Base-by-base conservation (phyloP, 208 protist genomes). In the Phytomonas francai region DNA sequence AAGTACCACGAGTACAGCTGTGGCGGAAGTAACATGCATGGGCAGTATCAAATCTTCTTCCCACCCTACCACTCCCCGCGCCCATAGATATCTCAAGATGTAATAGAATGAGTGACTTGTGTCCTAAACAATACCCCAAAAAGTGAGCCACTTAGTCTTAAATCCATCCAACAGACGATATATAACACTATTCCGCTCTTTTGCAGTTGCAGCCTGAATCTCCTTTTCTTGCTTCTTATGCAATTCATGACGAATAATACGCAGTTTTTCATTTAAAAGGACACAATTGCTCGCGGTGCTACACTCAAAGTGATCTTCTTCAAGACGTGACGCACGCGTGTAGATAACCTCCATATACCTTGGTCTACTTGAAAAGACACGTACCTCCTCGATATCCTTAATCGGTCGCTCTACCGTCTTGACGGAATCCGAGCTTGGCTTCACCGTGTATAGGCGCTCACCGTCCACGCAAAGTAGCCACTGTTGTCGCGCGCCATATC, bases 331-430 rank as follows among this genome's bases (percentile, higher is more conserved):
- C 12, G 77, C 51, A 68, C 78, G 83, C 3, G 63, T 76, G 66
- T 94, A 94, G 16, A 73, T 73, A 64, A 94, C 89, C 68, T 94
- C 89, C 73, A 92, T 80, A 78, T 92, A 94, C 73, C 84, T 90
- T 5, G 89, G 81, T 28, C 80, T 88, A 62, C 87, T 86, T 22
- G 80, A 75, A 51, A 85, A 87, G 25, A 74, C 59, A 19, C 73
- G 59, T 11, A 94, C 80, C 67, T 90, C 84, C 65, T 91, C 86
- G 58, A 94, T 83, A 65, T 94, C 89, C 60, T 79, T 86, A 59
- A 92, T 82, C 12, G 73, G 72, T 16, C 85, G 78, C 73, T 94
- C 84, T 42, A 80, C 84, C 56, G 73, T 88, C 29, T 79, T 83
- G 39, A 84, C 60, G 67, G 73, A 54, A 65, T 78, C 74, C 0